Evolutionary conservation across 768 basidiomycete genomes (phyloP), one percentile per base, ranked within the genome.

Genomic region (Hydnomerulius pinastri): DNA sequence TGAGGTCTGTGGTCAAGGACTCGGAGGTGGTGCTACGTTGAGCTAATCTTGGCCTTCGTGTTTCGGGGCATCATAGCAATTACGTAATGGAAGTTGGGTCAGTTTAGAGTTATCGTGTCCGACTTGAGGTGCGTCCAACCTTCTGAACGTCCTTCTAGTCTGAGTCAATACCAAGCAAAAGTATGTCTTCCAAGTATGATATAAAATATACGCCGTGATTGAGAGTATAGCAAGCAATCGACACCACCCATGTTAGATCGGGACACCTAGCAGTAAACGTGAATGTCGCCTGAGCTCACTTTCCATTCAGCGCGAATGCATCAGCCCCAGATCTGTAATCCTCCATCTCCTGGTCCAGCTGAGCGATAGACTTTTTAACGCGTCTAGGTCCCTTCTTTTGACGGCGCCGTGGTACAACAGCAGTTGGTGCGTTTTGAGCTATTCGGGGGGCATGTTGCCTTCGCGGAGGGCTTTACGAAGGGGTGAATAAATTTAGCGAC

Each of bases 261-360:
- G 21, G 28, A n/a, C 30, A 30, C 17, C 33, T n/a, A 17, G 18
- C n/a, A 35, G 9, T 8, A 9, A 17, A 17, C 10, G 33, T 17
- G 33, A 17, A 17, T 17, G 13, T 39, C 38, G 21, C n/a, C n/a
- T n/a, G 9, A 6, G 38, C 13, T 47, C 42, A 57, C 55, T 50
- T 56, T 44, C 55, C 53, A 27, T 59, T 58, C 23, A 23, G 50
- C 11, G 37, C 37, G 43, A 49, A 56, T 11, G 47, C 42, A 33
- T 43, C 20, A 15, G 53, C 72, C 10, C 67, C 70, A 18, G 86
- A 83, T 43, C 78, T 77, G 55, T 90, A 91, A 42, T 86, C 84
- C 48, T 91, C 89, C 85, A 91, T 90, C 65, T 91, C 88, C 63
- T 78, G 75, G 64, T 91, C 88, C 20, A 91, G 74, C 51, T 90